phyloP scores from a whole-genome alignment of 1,284 basidiomycete genomes.

The Singerocomus inundabilis region DNA sequence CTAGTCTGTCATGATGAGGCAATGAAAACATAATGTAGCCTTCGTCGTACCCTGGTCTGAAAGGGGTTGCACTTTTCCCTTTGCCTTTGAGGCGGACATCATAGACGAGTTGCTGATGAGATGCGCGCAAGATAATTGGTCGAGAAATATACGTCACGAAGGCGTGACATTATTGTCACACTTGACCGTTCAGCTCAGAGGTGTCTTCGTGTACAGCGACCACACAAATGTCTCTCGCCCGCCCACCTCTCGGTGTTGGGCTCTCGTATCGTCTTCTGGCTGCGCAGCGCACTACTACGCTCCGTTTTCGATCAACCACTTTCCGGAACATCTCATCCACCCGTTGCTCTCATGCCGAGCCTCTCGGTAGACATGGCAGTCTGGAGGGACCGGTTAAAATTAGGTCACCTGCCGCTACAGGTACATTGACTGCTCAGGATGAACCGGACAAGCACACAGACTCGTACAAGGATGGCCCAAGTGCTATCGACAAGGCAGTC shows the following conservation, averaged over 20 bases:
- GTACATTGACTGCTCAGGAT: conserved; percentile 40
- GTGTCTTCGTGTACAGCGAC: conserved; percentile 27
- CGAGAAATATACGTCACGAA: conserved; percentile 28
- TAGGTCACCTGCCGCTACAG: conserved; percentile 40
- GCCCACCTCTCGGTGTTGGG: conserved; percentile 31
- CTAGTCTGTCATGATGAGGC: conserved; percentile 43
- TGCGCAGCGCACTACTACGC: conserved; percentile 25
- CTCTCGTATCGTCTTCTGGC: conserved; percentile 34
- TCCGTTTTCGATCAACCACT: conserved; percentile 40
- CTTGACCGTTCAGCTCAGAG: conserved; percentile 5
- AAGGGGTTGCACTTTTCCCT: conserved; percentile 51
- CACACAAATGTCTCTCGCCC: conserved; percentile 54
- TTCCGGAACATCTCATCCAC: conserved; percentile 39
- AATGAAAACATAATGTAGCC: neutral
- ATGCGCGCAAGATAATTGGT: conserved; percentile 53
- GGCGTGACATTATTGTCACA: conserved; percentile 42
- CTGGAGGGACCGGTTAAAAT: conserved; percentile 29
- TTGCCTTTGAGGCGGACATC: conserved; percentile 47
- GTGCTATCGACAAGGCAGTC: conserved; percentile 93
- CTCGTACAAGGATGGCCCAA: conserved; percentile 76
- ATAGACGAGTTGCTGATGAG: no score
- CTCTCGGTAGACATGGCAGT: conserved; percentile 15
- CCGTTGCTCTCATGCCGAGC: conserved; percentile 22
- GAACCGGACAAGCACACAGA: conserved; percentile 54
- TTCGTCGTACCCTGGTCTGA: conserved; percentile 65